phyloP scores from a whole-genome alignment of 345 rosid species.

The Citrus hindsii region DNA sequence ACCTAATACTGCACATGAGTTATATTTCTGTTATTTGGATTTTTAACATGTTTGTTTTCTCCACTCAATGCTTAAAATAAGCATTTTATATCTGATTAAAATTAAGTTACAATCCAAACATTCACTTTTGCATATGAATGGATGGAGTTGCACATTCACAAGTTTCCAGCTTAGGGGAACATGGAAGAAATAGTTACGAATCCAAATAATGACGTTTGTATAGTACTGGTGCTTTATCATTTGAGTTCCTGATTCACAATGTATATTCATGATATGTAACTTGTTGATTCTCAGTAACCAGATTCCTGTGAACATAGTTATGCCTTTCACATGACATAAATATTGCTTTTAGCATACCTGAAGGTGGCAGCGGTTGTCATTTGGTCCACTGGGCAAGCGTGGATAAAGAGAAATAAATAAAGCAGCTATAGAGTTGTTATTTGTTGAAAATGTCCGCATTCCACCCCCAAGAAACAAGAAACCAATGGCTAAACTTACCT shows the following conservation, averaged over 20 bases:
- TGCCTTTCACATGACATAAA: neutral
- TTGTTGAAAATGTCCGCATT: conserved; percentile 82
- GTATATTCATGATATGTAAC: neutral
- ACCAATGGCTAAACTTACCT: conserved; percentile 94
- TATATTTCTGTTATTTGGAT: no score
- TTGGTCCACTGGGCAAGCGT: conserved; percentile 91
- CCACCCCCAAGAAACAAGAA: conserved; percentile 99
- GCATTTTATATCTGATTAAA: no score
- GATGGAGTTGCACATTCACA: neutral
- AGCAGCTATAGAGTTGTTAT: conserved; percentile 78
- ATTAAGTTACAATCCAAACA: no score
- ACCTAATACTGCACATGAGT: no score
- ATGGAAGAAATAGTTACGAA: neutral
- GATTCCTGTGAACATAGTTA: neutral
- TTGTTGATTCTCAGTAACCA: neutral
- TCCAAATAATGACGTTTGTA: neutral
- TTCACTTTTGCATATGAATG: neutral
- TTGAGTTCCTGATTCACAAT: neutral
- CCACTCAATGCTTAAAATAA: no score
- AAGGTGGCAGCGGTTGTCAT: conserved; percentile 98
- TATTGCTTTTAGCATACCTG: conserved; percentile 53
- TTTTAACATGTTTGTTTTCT: no score
- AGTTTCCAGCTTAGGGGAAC: neutral
- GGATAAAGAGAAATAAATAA: conserved; percentile 89
- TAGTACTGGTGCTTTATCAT: neutral